phyloP scores from a whole-genome alignment of 805 yeast genomes.

The Wickerhamiella bombiphila region DNA sequence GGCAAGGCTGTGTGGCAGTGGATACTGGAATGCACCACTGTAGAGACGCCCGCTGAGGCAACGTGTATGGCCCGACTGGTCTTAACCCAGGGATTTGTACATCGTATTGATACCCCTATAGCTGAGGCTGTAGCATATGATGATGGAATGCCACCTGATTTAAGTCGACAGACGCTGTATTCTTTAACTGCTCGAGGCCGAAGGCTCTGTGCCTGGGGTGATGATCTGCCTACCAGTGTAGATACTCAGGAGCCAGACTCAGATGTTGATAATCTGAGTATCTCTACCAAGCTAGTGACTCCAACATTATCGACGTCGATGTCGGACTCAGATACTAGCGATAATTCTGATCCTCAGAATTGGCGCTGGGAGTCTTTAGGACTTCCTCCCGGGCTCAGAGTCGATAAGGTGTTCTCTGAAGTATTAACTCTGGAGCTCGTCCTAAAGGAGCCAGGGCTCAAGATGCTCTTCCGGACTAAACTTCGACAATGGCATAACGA shows the following conservation, averaged over 20 bases:
- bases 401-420: constrained; percentile 1
- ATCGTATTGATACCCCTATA: constrained; percentile 8
- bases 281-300: neutral
- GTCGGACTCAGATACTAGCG: neutral
- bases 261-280: neutral
- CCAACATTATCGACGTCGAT: neutral
- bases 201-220: constrained; percentile 8
- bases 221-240: neutral
- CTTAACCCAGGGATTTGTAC: constrained; percentile 24
- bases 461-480: constrained; percentile 8
- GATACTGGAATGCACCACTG: constrained; percentile 80
- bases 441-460: constrained; percentile 13
- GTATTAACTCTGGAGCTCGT: constrained; percentile 3
- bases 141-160: constrained; percentile 3
- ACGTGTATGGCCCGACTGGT: constrained; percentile 11
- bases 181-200: constrained; percentile 12
- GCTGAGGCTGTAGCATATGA: constrained; percentile 7
- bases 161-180: constrained; percentile 11
- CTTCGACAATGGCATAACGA: constrained; percentile 5
- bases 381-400: constrained; percentile 1
- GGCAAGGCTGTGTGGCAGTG: constrained; percentile 77
- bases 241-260: neutral
- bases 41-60: constrained; percentile 27
- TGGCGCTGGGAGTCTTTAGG: neutral
- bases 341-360: neutral